Evolutionary conservation across 345 rosid genomes (phyloP), one percentile per base, ranked within the genome.

Genomic region (Syzygium grande): DNA sequence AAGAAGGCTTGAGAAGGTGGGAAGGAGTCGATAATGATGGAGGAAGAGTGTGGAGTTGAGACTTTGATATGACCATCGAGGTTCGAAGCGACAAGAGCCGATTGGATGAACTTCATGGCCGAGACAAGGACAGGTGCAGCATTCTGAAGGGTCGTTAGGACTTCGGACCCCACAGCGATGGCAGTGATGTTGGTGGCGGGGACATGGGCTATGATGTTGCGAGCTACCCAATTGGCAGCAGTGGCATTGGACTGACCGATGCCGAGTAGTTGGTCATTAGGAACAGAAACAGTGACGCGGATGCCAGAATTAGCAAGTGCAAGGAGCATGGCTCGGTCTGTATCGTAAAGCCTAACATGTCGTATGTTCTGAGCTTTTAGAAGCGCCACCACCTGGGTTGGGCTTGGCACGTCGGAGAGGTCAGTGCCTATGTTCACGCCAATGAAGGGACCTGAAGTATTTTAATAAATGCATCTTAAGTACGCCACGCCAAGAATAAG

Each of bases 1-100:
- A 98, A 98, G 95, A 98, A 98, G 54, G 99, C 99, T 89, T 98
- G 99, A 52, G 99, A 98, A 84, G 99, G 99, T 63, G 99, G 99
- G 90, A 98, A 98, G 5, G 99, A 95, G 88, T 98, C 98, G 15
- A 98, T 94, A 89, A 98, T 98, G 53, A 97, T 96, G 63, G 97
- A 92, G 9, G 99, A 97, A 9, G 99, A 92, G 30, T 94, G 98
- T 0, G 99, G 98, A 2, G 98, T 96, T 2, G 99, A 96, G 80
- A 98, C 98, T 93, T 97, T 98, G 68, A 98, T 94, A 88, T 91
- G 96, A 84, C 93, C 87, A 89, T 98, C 98, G 2, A 98, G 98
- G 89, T 98, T 98, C 51, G 99, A 93, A 5, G 98, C 98, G 59
- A 98, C 93, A 5, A 98, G 96, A 56, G 99, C 99, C 16, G 98